Evolutionary conservation across 768 basidiomycete species (phyloP), one percentile per base, ranked within the genome.

Genomic region (Lyophyllum atratum): DNA sequence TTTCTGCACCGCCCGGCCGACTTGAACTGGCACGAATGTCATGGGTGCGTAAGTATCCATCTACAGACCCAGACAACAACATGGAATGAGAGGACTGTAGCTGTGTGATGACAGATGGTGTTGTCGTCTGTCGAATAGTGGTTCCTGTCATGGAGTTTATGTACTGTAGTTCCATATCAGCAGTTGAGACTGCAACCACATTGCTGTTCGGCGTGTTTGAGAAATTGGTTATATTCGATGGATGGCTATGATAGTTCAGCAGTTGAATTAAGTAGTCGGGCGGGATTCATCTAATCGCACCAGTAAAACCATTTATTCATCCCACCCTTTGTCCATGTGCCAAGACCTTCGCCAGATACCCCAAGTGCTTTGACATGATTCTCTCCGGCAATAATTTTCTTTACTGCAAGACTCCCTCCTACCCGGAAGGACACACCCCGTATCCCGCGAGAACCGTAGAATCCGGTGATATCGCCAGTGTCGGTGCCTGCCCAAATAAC

Each of bases 401-500:
- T 86, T 3, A 95, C 91, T 1, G 84, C 79, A 42, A 84, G 74
- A n/a, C 68, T 72, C 2, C 85, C 85, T 11, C 90, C 89, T 31
- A 89, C 86, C 25, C 80, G 87, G 68, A 90, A 94, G 21, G 80
- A 81, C 31, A 92, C 88, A 3, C 90, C 90, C 49, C 85, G 84
- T 48, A 83, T 66, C 15, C 85, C 87, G 47, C 79, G 80, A 28
- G 80, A 69, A 40, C 85, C 80, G 72, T 91, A 85, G 68, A 87
- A 83, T 1, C 90, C 87, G 39, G 80, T 69, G 58, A 97, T 80
- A 55, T 76, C 76, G 3, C 96, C 95, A 26, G 82, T 73, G 55
- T 85, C 84, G 9, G 83, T 80, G 28, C 95, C 95, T 46, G 88
- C 77, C 94, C 95, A 97, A 33, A 99, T 75, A 6, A 89, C 84